A percentile compares a stretch with the other conserved stretches of the same genome.
phyloP scores from a whole-genome alignment of 2,329 filamentous ascomycete genomes.

The Rhynchosporium graminicola region DNA sequence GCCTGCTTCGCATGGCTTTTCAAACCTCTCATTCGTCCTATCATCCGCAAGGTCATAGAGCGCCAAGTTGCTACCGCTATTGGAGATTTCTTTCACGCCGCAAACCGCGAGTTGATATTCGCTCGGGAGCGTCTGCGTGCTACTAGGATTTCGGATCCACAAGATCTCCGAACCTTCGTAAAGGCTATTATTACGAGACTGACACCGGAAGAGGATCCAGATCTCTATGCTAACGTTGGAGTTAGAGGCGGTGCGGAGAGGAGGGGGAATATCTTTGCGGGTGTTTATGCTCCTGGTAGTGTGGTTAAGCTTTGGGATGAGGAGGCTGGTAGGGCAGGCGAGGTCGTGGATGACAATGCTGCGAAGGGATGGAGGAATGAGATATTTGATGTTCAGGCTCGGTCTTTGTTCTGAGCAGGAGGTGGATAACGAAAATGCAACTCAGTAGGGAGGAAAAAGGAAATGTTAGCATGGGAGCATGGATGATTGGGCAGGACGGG shows the following conservation, averaged over 20 bases:
- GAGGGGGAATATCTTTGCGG: slow-evolving; percentile 70
- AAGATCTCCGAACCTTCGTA: slow-evolving; percentile 79
- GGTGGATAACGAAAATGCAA: too few relatives aligned
- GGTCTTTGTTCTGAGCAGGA: slow-evolving; percentile 14
- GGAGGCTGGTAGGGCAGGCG: slow-evolving; percentile 68
- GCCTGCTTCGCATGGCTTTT: slow-evolving; percentile 78
- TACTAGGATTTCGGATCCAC: slow-evolving; percentile 77
- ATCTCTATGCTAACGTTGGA: slow-evolving; percentile 73
- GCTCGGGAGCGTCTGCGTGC: slow-evolving; percentile 85
- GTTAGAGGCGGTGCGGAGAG: slow-evolving; percentile 57
- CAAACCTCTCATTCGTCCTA: slow-evolving; percentile 79
- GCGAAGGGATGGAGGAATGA: slow-evolving; percentile 71
- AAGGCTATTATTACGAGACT: slow-evolving; percentile 79
- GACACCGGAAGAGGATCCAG: slow-evolving; percentile 70
- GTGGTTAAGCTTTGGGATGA: slow-evolving; percentile 88
- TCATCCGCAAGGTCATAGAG: slow-evolving; percentile 79
- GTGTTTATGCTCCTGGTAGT: slow-evolving; percentile 85
- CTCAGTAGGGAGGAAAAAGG: too few relatives aligned
- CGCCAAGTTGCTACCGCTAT: slow-evolving; percentile 73
- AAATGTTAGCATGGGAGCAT: not conserved
- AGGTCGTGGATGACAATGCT: slow-evolving; percentile 72
- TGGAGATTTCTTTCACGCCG: slow-evolving; percentile 65
- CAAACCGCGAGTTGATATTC: slow-evolving; percentile 84
- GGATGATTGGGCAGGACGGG: not conserved
- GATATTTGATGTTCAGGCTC: slow-evolving; percentile 62